Evolutionary conservation across 441 rosid species (phyloP).

Genomic region (Bocquillonia castaneifolia): DNA sequence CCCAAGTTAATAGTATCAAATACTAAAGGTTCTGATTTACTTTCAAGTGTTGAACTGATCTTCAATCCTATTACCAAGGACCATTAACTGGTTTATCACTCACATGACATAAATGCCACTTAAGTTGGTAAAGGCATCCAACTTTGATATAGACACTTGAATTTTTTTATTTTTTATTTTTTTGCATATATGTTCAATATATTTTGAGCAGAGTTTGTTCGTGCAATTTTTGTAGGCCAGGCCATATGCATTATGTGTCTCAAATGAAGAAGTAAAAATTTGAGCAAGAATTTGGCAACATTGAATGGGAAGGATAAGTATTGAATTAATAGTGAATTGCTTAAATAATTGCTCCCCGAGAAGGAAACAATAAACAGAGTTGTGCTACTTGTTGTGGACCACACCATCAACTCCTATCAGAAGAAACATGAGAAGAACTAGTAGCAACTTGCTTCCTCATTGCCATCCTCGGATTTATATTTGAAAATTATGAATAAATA

Average conservation of each 20-base stretch:
- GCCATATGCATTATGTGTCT: neutral
- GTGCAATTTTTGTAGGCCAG: neutral
- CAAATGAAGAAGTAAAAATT: neutral
- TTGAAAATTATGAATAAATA: no score
- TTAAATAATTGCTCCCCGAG: neutral
- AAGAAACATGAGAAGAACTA: neutral
- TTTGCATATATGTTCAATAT: no score
- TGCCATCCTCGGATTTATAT: neutral
- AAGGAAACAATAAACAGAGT: conserved; percentile 1
- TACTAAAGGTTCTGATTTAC: no score
- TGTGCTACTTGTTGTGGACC: neutral
- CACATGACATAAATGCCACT: neutral
- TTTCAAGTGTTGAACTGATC: neutral
- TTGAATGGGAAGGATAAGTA: neutral
- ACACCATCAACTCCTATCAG: neutral
- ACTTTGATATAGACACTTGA: neutral
- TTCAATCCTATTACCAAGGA: neutral
- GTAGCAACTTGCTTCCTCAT: conserved; percentile 2
- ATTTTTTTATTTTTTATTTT: neutral
- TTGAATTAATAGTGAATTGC: neutral
- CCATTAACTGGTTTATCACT: neutral
- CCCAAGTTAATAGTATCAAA: neutral
- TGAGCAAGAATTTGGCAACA: no score
- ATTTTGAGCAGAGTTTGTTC: neutral
- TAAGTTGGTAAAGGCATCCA: neutral